Conservation (phyloP, 306 rosid genomes). For the Senna tora region DNA sequence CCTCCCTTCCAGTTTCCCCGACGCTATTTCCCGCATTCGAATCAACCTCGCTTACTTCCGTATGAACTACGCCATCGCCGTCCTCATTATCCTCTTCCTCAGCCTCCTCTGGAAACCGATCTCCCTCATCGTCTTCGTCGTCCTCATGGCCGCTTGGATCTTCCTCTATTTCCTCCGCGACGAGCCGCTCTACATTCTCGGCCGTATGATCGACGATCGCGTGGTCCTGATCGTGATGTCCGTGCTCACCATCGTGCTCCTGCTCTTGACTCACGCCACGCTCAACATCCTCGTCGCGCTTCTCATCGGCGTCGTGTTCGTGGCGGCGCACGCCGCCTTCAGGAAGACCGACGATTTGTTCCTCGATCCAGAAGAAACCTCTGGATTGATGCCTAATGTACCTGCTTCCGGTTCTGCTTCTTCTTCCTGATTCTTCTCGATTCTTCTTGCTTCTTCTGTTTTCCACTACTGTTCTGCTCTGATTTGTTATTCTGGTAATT, state of each 20-base stretch:
- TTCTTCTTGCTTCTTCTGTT: neutral
- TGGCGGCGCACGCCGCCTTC: constrained; percentile 56
- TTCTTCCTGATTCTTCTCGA: constrained; percentile 8
- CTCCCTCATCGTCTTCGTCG: constrained; percentile 73
- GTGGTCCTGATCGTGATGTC: constrained; percentile 55
- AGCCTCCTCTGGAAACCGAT: constrained; percentile 84
- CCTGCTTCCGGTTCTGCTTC: constrained; percentile 11
- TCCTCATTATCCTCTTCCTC: constrained; percentile 62
- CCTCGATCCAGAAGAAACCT: constrained; percentile 58
- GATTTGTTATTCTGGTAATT: neutral
- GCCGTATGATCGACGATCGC: constrained; percentile 66
- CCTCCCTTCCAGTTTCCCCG: constrained; percentile 45
- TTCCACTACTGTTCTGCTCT: neutral
- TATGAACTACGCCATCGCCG: constrained; percentile 70
- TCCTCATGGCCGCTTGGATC: constrained; percentile 67
- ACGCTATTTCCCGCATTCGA: constrained; percentile 45
- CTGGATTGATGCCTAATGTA: constrained; percentile 16
- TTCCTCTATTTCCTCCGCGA: constrained; percentile 92
- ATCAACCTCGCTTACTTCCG: constrained; percentile 64
- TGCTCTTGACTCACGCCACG: constrained; percentile 73
- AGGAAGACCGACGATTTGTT: constrained; percentile 66
- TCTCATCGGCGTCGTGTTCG: constrained; percentile 41
- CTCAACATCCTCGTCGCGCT: constrained; percentile 57
- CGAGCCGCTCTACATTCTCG: constrained; percentile 60
- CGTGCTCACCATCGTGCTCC: constrained; percentile 58